phyloP scores from a whole-genome alignment of 2,329 filamentous ascomycete species.

The Diaporthe australafricana region DNA sequence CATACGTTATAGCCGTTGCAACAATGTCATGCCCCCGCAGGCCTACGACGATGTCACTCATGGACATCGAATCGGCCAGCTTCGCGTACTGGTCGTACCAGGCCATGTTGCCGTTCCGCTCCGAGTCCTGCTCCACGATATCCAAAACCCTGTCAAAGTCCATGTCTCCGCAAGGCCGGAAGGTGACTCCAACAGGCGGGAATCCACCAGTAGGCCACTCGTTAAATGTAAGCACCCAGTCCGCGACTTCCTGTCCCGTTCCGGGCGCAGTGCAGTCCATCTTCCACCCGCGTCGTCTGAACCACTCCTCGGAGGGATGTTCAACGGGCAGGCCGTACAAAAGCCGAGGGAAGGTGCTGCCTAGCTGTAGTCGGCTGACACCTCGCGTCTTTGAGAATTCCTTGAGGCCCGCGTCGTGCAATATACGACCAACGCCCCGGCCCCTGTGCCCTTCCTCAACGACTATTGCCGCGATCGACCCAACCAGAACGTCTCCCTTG shows the following conservation, averaged over 20 bases:
- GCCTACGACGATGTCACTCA: conserved; percentile 66
- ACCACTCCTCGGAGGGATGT: conserved; percentile 60
- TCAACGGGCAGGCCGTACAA: conserved; percentile 64
- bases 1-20: conserved; percentile 66
- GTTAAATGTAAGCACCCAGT: conserved; percentile 65
- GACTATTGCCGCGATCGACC: conserved; percentile 66
- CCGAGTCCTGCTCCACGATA: conserved; percentile 61
- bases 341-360: conserved; percentile 69
- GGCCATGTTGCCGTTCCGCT: conserved; percentile 60
- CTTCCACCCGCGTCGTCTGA: conserved; percentile 64
- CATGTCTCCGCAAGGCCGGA: conserved; percentile 56
- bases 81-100: conserved; percentile 71
- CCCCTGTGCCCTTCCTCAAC: conserved; percentile 60
- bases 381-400: conserved; percentile 63
- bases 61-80: conserved; percentile 58
- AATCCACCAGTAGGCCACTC: conserved; percentile 58
- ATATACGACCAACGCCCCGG: conserved; percentile 63
- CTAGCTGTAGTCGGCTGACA: conserved; percentile 66
- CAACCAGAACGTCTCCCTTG: conserved; percentile 63
- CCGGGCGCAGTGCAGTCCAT: conserved; percentile 57
- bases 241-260: conserved; percentile 61
- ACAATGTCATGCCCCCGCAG: conserved; percentile 61
- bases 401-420: conserved; percentile 63
- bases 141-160: conserved; percentile 61
- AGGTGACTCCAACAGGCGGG: conserved; percentile 54